phyloP scores from a whole-genome alignment of 495 filamentous ascomycete genomes.

The Letharia lupina region DNA sequence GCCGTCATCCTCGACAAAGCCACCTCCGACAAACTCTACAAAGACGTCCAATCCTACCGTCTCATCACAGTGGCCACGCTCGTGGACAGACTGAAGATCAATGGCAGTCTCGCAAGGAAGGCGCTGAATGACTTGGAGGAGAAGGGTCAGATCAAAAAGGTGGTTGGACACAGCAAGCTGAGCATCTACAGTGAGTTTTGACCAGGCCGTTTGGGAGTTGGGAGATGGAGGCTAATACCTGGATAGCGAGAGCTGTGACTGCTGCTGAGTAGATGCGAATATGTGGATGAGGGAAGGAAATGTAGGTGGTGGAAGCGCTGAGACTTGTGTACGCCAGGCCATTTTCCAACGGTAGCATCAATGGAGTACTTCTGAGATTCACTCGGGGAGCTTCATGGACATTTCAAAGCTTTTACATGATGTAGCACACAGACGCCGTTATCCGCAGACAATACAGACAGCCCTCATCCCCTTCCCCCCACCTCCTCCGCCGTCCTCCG shows the following conservation, averaged over 20 bases:
- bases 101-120: slow-evolving; percentile 86
- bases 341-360: slow-evolving; percentile 13
- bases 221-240: slow-evolving; percentile 1
- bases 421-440: not conserved
- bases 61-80: slow-evolving; percentile 98
- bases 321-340: not conserved
- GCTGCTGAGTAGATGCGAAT: slow-evolving; percentile 27
- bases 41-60: slow-evolving; percentile 99
- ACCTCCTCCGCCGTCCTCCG: slow-evolving; percentile 23
- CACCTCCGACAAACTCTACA: slow-evolving; percentile 65
- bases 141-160: slow-evolving; percentile 96
- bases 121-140: slow-evolving; percentile 92
- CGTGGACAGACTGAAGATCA: slow-evolving; percentile 99
- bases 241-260: slow-evolving; percentile 25
- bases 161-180: slow-evolving; percentile 92
- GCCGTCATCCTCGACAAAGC: slow-evolving; percentile 67
- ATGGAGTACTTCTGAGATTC: slow-evolving; percentile 15
- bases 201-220: not conserved
- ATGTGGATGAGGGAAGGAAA: slow-evolving; percentile 17
- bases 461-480: slow-evolving; percentile 1
- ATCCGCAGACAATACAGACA: not conserved
- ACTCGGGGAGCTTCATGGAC: not conserved
- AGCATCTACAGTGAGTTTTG: slow-evolving; percentile 88
- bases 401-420: not conserved
- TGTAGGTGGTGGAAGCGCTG: slow-evolving; percentile 18